Evolutionary conservation across 768 basidiomycete species (phyloP).

Genomic region (Leccinum disarticulatum): DNA sequence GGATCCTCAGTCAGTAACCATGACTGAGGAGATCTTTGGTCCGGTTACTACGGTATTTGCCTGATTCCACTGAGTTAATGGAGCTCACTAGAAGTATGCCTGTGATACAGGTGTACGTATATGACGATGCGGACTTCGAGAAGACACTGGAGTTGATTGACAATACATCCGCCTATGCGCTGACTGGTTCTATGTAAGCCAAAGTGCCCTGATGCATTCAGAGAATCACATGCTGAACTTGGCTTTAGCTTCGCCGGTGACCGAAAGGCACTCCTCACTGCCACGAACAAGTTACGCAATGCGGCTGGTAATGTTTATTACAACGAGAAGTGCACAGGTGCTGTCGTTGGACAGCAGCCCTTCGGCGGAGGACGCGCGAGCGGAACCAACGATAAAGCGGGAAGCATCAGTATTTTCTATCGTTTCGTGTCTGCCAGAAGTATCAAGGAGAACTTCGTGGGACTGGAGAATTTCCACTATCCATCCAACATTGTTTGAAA

Average conservation of each 20-base stretch:
- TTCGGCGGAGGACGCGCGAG: constrained; percentile 93
- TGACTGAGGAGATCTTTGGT: constrained; percentile 96
- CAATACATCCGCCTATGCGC: constrained; percentile 79
- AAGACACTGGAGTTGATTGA: constrained; percentile 87
- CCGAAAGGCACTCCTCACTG: constrained; percentile 74
- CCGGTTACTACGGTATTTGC: constrained; percentile 80
- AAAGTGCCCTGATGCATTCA: neutral
- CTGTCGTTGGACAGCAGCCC: constrained; percentile 97
- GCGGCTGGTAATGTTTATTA: constrained; percentile 97
- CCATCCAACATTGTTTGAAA: constrained; percentile 78
- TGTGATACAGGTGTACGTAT: constrained; percentile 72
- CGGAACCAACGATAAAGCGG: constrained; percentile 98
- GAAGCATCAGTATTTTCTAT: constrained; percentile 73
- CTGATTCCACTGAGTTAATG: neutral
- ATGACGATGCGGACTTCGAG: constrained; percentile 84
- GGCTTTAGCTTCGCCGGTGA: constrained; percentile 72
- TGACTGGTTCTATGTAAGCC: constrained; percentile 92
- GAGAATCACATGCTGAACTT: constrained; percentile 10
- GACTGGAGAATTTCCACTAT: constrained; percentile 76
- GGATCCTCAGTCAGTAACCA: constrained; percentile 85
- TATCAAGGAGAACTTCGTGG: constrained; percentile 97
- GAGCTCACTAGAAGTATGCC: neutral
- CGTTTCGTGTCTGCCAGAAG: constrained; percentile 86
- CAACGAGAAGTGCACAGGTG: constrained; percentile 97
- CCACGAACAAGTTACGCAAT: constrained; percentile 83